Evolutionary conservation across 345 rosid species (phyloP).

Genomic region (Hevea brasiliensis): DNA sequence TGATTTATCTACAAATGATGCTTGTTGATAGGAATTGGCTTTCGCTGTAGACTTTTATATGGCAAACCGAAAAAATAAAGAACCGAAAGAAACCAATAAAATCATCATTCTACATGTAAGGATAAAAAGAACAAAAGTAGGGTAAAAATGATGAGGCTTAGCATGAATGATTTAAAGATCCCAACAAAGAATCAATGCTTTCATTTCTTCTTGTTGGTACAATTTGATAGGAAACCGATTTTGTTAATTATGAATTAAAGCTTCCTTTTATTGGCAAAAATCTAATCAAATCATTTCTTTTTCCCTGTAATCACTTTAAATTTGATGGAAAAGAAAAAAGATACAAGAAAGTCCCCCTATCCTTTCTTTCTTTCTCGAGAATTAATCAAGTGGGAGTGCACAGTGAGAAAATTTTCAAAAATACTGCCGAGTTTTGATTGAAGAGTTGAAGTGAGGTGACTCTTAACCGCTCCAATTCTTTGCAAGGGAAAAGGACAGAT

Average conservation of each 20-base stretch:
- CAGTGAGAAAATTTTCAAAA: too few species aligned
- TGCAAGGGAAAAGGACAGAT: neutral
- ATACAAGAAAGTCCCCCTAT: too few species aligned
- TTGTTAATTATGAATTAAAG: neutral
- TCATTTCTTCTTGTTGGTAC: too few species aligned
- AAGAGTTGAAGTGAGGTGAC: too few species aligned
- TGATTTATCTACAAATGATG: slow-evolving; percentile 1
- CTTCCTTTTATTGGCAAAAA: too few species aligned
- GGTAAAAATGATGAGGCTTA: slow-evolving; percentile 1
- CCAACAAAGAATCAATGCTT: neutral
- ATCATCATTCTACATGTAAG: slow-evolving; percentile 2
- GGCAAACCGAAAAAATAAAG: slow-evolving; percentile 10
- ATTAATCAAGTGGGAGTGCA: too few species aligned
- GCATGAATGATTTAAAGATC: neutral
- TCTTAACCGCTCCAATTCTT: too few species aligned
- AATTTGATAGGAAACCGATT: neutral
- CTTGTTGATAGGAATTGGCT: slow-evolving; percentile 1
- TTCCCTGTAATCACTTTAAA: too few species aligned
- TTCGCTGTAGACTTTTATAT: slow-evolving; percentile 1
- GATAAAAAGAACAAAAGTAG: slow-evolving; percentile 1
- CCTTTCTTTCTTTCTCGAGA: too few species aligned
- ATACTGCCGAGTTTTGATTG: too few species aligned
- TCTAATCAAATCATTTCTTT: too few species aligned
- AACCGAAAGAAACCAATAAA: slow-evolving; percentile 47
- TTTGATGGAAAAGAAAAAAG: too few species aligned